phyloP scores from a whole-genome alignment of 768 basidiomycete species.

The Mycena chlorophos region DNA sequence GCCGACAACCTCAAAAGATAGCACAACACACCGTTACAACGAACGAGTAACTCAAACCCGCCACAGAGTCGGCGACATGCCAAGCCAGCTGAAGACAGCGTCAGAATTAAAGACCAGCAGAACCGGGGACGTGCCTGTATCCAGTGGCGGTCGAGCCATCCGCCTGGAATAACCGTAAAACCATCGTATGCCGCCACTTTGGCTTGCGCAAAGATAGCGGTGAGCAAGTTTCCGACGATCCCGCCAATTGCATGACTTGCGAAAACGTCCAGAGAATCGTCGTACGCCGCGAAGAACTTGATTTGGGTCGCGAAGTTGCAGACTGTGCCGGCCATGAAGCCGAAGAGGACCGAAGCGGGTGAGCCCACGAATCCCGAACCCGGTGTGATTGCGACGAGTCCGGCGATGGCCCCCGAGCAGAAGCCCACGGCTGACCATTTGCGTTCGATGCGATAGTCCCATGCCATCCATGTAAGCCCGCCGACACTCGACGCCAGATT shows the following conservation, averaged over 20 bases:
- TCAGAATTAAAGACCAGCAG: not conserved
- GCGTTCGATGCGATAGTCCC: slow-evolving; percentile 91
- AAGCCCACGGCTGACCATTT: slow-evolving; percentile 95
- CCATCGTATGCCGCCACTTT: slow-evolving; percentile 84
- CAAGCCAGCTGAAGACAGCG: slow-evolving; percentile 69
- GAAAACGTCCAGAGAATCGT: slow-evolving; percentile 88
- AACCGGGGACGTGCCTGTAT: slow-evolving; percentile 26
- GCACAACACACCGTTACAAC: slow-evolving; percentile 62
- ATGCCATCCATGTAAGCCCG: slow-evolving; percentile 90
- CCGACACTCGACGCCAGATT: slow-evolving; percentile 88
- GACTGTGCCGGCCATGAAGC: slow-evolving; percentile 75
- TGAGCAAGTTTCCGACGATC: slow-evolving; percentile 78
- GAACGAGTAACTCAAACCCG: slow-evolving; percentile 73
- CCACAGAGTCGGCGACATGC: slow-evolving; percentile 74
- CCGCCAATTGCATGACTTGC: slow-evolving; percentile 83
- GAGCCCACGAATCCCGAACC: slow-evolving; percentile 79
- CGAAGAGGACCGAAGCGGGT: slow-evolving; percentile 87
- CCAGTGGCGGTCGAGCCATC: slow-evolving; percentile 84
- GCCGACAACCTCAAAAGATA: not conserved
- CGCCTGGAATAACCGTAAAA: slow-evolving; percentile 61
- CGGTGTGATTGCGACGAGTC: slow-evolving; percentile 89
- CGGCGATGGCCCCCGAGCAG: slow-evolving; percentile 91
- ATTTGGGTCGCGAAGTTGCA: slow-evolving; percentile 96
- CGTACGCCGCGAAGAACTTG: slow-evolving; percentile 77
- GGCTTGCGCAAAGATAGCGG: slow-evolving; percentile 84